Evolutionary conservation across 2,329 filamentous ascomycete species (phyloP).

Genomic region (Chaetomiaceae sp.): DNA sequence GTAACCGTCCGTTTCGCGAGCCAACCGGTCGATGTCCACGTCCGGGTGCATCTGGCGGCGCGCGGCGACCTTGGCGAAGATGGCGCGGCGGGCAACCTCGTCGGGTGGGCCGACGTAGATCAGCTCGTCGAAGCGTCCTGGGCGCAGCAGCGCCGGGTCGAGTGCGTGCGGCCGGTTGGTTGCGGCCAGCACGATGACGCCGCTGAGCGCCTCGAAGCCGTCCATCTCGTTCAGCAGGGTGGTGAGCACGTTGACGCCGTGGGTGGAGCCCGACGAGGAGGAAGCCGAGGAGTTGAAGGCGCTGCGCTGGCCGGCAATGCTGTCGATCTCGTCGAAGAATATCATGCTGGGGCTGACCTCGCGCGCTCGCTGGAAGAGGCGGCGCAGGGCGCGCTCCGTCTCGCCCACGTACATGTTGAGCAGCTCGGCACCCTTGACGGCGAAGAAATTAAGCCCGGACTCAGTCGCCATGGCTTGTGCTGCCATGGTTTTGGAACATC

Average conservation of each 20-base stretch:
- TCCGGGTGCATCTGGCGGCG: constrained; percentile 55
- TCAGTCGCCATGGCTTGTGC: constrained; percentile 89
- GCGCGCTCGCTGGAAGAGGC: constrained; percentile 77
- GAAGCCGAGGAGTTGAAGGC: constrained; percentile 42
- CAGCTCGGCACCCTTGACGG: constrained; percentile 87
- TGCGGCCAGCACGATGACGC: constrained; percentile 81
- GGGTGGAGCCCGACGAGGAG: constrained; percentile 48
- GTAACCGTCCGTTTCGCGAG: constrained; percentile 63
- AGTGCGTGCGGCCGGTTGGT: constrained; percentile 86
- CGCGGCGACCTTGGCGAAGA: constrained; percentile 62
- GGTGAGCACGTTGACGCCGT: constrained; percentile 60
- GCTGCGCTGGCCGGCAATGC: constrained; percentile 57
- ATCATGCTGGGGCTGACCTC: constrained; percentile 87
- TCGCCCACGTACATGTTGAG: constrained; percentile 97
- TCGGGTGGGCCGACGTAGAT: constrained; percentile 83
- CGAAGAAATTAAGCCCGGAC: constrained; percentile 86
- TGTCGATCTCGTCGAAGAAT: constrained; percentile 95
- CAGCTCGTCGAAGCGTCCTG: constrained; percentile 77
- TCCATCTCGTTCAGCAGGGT: constrained; percentile 94
- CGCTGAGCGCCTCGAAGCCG: constrained; percentile 77
- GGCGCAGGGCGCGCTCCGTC: constrained; percentile 77
- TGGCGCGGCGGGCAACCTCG: constrained; percentile 63
- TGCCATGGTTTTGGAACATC: constrained; percentile 89
- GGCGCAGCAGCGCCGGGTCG: constrained; percentile 77
- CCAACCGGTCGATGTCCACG: constrained; percentile 60